Conservation (phyloP, 2,329 filamentous ascomycete genomes). For the Fusarium secorum region DNA sequence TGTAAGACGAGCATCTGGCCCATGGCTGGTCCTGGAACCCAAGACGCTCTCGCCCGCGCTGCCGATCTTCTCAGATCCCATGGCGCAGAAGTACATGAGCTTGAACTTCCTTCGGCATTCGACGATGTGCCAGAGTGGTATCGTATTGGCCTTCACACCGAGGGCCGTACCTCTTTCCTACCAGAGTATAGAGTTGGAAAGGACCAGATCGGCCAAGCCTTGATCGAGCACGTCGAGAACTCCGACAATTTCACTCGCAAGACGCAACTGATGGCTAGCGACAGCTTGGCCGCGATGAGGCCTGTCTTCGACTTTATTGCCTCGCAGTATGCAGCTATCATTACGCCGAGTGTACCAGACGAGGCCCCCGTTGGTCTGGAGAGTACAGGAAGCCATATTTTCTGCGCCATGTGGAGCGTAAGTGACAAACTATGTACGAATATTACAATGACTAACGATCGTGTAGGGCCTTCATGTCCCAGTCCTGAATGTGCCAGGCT, state of each 20-base stretch:
- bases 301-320: constrained; percentile 64
- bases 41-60: constrained; percentile 53
- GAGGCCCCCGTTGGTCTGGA: constrained; percentile 64
- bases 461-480: constrained; percentile 63
- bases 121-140: constrained; percentile 62
- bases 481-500: constrained; percentile 70
- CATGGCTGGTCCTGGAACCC: constrained; percentile 56
- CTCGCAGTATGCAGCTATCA: constrained; percentile 60
- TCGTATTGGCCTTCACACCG: constrained; percentile 57
- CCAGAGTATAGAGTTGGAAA: constrained; percentile 61
- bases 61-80: constrained; percentile 51
- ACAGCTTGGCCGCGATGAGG: constrained; percentile 61
- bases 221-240: constrained; percentile 64
- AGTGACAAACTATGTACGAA: constrained; percentile 28
- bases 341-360: constrained; percentile 67
- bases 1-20: constrained; percentile 63
- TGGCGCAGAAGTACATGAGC: constrained; percentile 65
- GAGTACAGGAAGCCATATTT: constrained; percentile 64
- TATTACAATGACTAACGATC: not conserved
- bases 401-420: constrained; percentile 63
- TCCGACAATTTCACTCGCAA: constrained; percentile 52
- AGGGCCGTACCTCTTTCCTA: constrained; percentile 63
- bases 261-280: constrained; percentile 61
- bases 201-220: constrained; percentile 54
- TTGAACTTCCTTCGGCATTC: constrained; percentile 62